Evolutionary conservation across 2,329 filamentous ascomycete species (phyloP).

Genomic region (Paecilomyces fulvus): DNA sequence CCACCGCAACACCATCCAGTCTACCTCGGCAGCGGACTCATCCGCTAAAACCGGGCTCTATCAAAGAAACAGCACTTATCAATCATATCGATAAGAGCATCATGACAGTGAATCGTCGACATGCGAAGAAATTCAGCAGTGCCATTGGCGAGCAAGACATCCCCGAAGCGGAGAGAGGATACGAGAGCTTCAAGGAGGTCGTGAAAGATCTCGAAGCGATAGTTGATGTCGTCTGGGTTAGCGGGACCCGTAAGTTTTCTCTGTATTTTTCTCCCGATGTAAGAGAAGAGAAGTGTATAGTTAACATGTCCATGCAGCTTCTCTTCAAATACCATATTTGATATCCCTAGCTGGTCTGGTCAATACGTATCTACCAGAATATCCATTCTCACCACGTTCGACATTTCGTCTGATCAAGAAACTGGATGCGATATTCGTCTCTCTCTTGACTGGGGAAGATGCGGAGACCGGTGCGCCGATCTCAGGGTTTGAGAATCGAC

Average conservation of each 20-base stretch:
- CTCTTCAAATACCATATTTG: conserved; percentile 74
- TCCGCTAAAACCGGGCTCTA: conserved; percentile 47
- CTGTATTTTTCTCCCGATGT: background rate
- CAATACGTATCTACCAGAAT: conserved; percentile 62
- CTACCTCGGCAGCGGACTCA: conserved; percentile 46
- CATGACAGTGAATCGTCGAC: conserved; percentile 43
- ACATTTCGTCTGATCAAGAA: conserved; percentile 68
- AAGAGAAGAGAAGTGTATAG: background rate
- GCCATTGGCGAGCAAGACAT: conserved; percentile 18
- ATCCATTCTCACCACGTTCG: conserved; percentile 57
- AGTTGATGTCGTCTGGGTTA: conserved; percentile 76
- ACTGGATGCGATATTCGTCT: conserved; percentile 75
- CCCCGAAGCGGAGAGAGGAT: conserved; percentile 38
- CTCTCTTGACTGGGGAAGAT: conserved; percentile 61
- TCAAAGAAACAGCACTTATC: conserved; percentile 52
- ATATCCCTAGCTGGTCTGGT: conserved; percentile 68
- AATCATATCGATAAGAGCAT: conserved; percentile 48
- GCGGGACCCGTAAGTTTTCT: conserved; percentile 64
- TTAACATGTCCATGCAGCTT: conserved; percentile 42
- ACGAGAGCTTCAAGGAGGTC: conserved; percentile 58
- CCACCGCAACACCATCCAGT: conserved; percentile 25
- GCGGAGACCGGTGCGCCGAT: conserved; percentile 56
- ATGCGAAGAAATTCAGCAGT: conserved; percentile 43
- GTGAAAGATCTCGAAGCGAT: conserved; percentile 66
- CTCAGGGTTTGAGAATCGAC: conserved; percentile 59